Evolutionary conservation across 805 yeast genomes (phyloP), one percentile per base, ranked within the genome.

Genomic region (Candida insectalens): DNA sequence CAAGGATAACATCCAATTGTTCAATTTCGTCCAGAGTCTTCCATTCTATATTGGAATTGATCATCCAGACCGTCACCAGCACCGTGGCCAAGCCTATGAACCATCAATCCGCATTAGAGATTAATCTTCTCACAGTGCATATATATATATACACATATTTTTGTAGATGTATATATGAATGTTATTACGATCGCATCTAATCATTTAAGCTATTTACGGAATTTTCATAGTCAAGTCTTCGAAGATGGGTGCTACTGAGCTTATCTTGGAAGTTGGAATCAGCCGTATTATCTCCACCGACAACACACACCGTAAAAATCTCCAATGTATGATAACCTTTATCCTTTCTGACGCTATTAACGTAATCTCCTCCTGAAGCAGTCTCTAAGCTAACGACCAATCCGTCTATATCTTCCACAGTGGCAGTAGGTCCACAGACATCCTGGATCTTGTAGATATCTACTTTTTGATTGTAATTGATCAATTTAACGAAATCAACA

Each of bases 401-500:
- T 1, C 87, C 80, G 43, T 88, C 83, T 26, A 92, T 83, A 32
- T 75, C 77, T 10, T 67, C 65, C 2, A 81, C 66, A 9, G 69
- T 66, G 0, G 85, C 95, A 0, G 98, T 87, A 4, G 97, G 98
- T 0, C 99, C 99, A 57, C 94, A 87, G 0, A 88, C 69, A 51
- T 92, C 97, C 39, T 76, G 69, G 30, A 92, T 77, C 42, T 79
- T 74, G 33, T 68, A 69, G 2, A 79, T 59, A 19, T 75, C 74
- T 8, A 74, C 59, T 0, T 41, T 36, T 5, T 78, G 49, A 0
- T 37, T 38, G 4, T 83, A 77, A 27, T 64, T 63, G 8, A 75
- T 47, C 19, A 61, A 45, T 1, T 47, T 43, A 4, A 89, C 39
- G 48, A 85, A 85, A 0, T 46, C 33, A 2, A 50, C 39, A 0